Evolutionary conservation across 2,329 filamentous ascomycete genomes (phyloP).

Genomic region (Nannizziopsis barbatae): DNA sequence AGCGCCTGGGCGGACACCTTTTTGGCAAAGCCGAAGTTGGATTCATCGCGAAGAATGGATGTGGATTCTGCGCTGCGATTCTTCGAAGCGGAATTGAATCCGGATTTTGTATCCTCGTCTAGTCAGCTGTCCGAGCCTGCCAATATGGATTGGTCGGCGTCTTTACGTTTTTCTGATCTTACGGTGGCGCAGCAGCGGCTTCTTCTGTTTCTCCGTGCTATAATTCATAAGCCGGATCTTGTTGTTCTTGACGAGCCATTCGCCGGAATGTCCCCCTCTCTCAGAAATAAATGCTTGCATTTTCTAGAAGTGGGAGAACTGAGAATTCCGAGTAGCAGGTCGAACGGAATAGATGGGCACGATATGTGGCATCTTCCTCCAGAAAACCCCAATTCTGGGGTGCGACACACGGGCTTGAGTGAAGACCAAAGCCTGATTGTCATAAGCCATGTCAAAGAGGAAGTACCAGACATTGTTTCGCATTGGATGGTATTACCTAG

Average conservation of each 20-base stretch:
- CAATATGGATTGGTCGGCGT: constrained; percentile 55
- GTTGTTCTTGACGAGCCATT: constrained; percentile 82
- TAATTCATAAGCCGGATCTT: constrained; percentile 70
- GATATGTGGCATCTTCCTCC: constrained; percentile 11
- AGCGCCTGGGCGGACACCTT: constrained; percentile 89
- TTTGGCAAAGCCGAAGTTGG: constrained; percentile 55
- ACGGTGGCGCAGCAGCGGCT: constrained; percentile 54
- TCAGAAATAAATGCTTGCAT: constrained; percentile 75
- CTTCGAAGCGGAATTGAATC: constrained; percentile 71
- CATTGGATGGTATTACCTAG: constrained; percentile 75
- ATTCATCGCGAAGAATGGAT: constrained; percentile 43
- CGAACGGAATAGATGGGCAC: constrained; percentile 10
- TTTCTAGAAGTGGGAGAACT: constrained; percentile 60
- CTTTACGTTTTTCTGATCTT: constrained; percentile 59
- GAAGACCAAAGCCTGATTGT: constrained; percentile 73
- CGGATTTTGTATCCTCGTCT: constrained; percentile 23
- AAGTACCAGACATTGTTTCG: constrained; percentile 71
- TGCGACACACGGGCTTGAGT: constrained; percentile 45
- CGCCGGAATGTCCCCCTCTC: constrained; percentile 67
- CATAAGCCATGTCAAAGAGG: constrained; percentile 81
- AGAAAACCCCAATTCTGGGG: constrained; percentile 1
- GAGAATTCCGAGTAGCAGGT: constrained; percentile 21
- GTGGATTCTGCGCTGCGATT: constrained; percentile 61
- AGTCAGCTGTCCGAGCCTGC: not conserved
- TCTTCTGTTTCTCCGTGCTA: constrained; percentile 67